Evolutionary conservation across 2,329 filamentous ascomycete genomes (phyloP).

Genomic region (Microascus cirrosus): DNA sequence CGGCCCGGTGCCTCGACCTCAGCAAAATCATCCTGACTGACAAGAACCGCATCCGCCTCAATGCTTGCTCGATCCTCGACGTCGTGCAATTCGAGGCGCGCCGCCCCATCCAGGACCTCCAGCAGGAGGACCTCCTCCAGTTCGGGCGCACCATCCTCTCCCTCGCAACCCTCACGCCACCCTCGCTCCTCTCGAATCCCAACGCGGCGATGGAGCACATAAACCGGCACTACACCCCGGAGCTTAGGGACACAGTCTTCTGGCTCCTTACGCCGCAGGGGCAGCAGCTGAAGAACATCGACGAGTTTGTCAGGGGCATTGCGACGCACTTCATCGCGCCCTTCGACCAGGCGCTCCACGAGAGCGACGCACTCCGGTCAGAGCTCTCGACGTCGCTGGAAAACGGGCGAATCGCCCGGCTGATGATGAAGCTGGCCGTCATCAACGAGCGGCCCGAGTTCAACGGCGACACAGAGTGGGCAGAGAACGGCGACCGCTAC

Average conservation of each 20-base stretch:
- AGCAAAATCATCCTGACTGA: slow-evolving; percentile 85
- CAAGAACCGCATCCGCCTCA: slow-evolving; percentile 80
- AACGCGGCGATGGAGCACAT: slow-evolving; percentile 67
- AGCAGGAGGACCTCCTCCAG: slow-evolving; percentile 77
- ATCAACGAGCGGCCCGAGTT: slow-evolving; percentile 87
- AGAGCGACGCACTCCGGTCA: slow-evolving; percentile 61
- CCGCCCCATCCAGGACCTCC: slow-evolving; percentile 60
- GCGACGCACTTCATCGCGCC: slow-evolving; percentile 63
- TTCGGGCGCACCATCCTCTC: slow-evolving; percentile 79
- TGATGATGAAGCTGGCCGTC: slow-evolving; percentile 71
- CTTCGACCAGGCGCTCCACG: slow-evolving; percentile 70
- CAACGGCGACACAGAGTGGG: slow-evolving; percentile 68
- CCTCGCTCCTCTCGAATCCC: slow-evolving; percentile 44
- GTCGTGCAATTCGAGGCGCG: slow-evolving; percentile 72
- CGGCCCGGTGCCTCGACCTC: slow-evolving; percentile 74
- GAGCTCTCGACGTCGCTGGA: slow-evolving; percentile 74
- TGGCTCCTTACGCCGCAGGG: slow-evolving; percentile 68
- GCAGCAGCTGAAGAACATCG: slow-evolving; percentile 57
- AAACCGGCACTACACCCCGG: slow-evolving; percentile 62
- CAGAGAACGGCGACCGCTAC: slow-evolving; percentile 86
- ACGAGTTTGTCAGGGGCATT: slow-evolving; percentile 69
- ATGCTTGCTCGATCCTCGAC: slow-evolving; percentile 80
- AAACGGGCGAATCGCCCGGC: slow-evolving; percentile 73
- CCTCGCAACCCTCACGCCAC: slow-evolving; percentile 59
- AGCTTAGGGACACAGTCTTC: slow-evolving; percentile 66